Evolutionary conservation across 257 asterid species (phyloP).

Genomic region (Solanum verrucosum): DNA sequence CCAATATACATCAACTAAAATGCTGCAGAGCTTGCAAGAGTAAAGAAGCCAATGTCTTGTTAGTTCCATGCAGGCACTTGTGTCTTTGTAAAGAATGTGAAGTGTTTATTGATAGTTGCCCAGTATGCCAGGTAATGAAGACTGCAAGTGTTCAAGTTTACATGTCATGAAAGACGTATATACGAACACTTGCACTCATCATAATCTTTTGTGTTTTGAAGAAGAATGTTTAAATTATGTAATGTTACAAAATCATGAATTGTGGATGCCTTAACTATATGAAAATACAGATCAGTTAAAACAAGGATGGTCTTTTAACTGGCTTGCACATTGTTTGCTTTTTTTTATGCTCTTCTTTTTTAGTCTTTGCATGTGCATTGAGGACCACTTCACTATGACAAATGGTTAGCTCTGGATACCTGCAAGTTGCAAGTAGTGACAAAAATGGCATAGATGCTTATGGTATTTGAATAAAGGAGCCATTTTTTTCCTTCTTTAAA

Average conservation of each 20-base stretch:
- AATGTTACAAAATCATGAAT: background rate
- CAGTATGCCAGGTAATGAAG: conserved; percentile 61
- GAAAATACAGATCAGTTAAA: background rate
- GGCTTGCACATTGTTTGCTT: background rate
- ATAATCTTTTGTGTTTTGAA: conserved; percentile 6
- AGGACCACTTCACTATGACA: background rate
- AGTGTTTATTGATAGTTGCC: conserved; percentile 43
- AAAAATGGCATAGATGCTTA: background rate
- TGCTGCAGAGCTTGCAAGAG: conserved; percentile 51
- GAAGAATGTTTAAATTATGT: conserved; percentile 5
- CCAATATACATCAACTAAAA: conserved; percentile 1
- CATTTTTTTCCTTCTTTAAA: background rate
- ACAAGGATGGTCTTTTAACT: background rate
- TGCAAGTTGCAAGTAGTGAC: background rate
- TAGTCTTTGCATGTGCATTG: background rate
- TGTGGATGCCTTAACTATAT: background rate
- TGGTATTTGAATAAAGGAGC: background rate
- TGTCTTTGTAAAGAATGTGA: conserved; percentile 62
- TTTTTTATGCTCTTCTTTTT: background rate
- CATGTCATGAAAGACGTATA: conserved; percentile 25
- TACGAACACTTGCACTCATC: conserved; percentile 32
- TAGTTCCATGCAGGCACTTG: conserved; percentile 65
- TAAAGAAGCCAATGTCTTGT: conserved; percentile 30
- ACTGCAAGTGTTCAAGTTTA: conserved; percentile 59
- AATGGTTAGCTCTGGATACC: background rate